Percentiles rank a stretch among this genome's conserved stretches.
Evolutionary conservation across 345 rosid genomes (phyloP).

Genomic region (Rubroshorea leprosula): DNA sequence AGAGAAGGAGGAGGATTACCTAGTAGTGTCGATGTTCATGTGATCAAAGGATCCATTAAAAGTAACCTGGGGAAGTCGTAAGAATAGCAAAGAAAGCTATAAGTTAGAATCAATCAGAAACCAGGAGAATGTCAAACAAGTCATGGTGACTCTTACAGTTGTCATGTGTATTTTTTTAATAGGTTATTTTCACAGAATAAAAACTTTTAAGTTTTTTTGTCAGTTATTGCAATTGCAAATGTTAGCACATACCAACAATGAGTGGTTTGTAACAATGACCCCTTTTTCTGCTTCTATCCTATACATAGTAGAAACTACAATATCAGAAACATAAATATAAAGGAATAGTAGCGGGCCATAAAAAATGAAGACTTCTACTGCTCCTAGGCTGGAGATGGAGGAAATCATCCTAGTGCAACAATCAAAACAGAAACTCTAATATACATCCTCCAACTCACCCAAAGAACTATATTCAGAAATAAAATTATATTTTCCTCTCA

Average conservation of each 20-base stretch:
- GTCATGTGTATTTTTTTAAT: background rate
- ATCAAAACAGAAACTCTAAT: background rate
- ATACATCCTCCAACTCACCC: background rate
- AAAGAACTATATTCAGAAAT: slow-evolving; percentile 6
- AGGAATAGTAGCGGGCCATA: no score
- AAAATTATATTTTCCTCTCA: slow-evolving; percentile 2
- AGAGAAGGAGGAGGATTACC: slow-evolving; percentile 33
- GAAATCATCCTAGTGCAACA: background rate
- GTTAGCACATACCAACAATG: slow-evolving; percentile 58
- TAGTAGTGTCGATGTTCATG: slow-evolving; percentile 91
- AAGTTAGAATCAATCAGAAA: slow-evolving; percentile 13
- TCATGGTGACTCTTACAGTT: slow-evolving; percentile 3
- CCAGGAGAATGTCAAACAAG: slow-evolving; percentile 1
- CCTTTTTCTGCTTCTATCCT: slow-evolving; percentile 98
- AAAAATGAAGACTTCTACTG: no score
- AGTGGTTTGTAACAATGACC: slow-evolving; percentile 77
- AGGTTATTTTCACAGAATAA: slow-evolving; percentile 2
- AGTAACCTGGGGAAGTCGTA: slow-evolving; percentile 51
- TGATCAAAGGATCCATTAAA: slow-evolving; percentile 98
- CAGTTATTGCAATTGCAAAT: background rate
- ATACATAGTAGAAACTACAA: background rate
- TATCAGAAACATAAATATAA: background rate
- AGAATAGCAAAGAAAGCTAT: background rate
- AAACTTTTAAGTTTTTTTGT: background rate
- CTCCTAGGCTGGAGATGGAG: no score